Evolutionary conservation across 352 stramenopile species (phyloP).

Genomic region (Plasmopara muralis): DNA sequence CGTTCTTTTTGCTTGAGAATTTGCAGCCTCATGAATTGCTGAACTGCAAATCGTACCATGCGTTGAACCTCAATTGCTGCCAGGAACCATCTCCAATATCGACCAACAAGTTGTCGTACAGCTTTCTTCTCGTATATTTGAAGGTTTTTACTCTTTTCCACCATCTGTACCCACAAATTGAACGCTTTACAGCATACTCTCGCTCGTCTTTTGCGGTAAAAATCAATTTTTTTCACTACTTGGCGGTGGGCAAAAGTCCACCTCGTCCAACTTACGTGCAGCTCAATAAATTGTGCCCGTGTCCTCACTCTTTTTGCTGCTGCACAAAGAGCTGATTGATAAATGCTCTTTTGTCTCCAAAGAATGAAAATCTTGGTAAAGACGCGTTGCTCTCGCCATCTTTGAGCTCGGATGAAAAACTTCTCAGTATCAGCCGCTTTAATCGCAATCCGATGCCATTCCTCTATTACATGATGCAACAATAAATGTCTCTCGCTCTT

Average conservation of each 20-base stretch:
- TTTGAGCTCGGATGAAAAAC: slow-evolving; percentile 9
- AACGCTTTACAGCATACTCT: slow-evolving; percentile 10
- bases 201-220: slow-evolving; percentile 2
- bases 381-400: slow-evolving; percentile 9
- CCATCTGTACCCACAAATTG: slow-evolving; percentile 11
- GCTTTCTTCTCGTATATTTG: slow-evolving; percentile 12
- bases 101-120: slow-evolving; percentile 7
- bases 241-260: slow-evolving; percentile 11
- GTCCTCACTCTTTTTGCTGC: slow-evolving; percentile 4
- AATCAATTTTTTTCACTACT: slow-evolving; percentile 1
- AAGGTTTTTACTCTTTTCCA: slow-evolving; percentile 3
- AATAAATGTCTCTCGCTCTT: slow-evolving; percentile 5
- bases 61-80: slow-evolving; percentile 10
- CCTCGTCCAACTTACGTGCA: slow-evolving; percentile 4
- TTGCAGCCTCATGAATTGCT: slow-evolving; percentile 3
- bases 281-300: background rate
- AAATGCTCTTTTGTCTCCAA: slow-evolving; percentile 7
- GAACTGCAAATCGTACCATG: slow-evolving; percentile 4
- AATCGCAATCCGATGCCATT: slow-evolving; percentile 10
- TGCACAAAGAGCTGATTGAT: background rate
- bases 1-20: background rate
- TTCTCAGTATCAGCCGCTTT: slow-evolving; percentile 6
- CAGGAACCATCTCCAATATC: slow-evolving; percentile 15
- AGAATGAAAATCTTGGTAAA: slow-evolving; percentile 2
- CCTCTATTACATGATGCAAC: slow-evolving; percentile 2